Evolutionary conservation across 1,284 basidiomycete genomes (phyloP), one percentile per base, ranked within the genome.

Genomic region (Agroathelia rolfsii): DNA sequence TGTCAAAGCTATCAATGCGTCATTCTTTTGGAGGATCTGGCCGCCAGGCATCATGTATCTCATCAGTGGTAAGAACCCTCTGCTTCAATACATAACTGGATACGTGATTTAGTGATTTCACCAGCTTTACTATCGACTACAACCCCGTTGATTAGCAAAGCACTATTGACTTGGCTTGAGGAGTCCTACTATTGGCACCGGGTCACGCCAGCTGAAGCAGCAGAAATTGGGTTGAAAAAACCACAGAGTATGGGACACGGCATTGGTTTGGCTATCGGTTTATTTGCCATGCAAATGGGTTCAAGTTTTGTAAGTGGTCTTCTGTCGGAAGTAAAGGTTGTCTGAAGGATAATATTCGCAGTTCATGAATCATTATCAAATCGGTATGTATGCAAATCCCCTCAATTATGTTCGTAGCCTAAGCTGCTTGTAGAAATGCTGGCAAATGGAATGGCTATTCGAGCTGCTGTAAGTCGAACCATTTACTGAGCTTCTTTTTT

Each of bases 251-350:
- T 72, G 14, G 66, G 69, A 5, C 59, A 62, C 30, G 71, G 70
- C 3, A 55, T 72, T 21, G 70, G 69, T 0, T 48, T 71, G 6
- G 65, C 59, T 0, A 49, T 71, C 24, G 66, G 59, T 1, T 48
- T 76, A 10, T 74, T 73, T 42, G 56, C 53, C 10, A 72, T 75
- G 68, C 66, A 69, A 48, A 53, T 68, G 46, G 44, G 42, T 3
- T 48, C 53, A 6, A 59, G 57, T 46, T 32, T 60, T 36, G 53
- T 58, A 34, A 26, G 52, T 19, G 4, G 24, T 21, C 13, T 13
- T 11, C 23, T 24, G 25, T 23, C 12, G 6, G 18, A 12, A 15
- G 11, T 28, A 13, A 23, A 16, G 9, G n/a, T 11, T 27, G 3
- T 19, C 24, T 13, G 20, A 5, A 28, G 18, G n/a, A 10, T 16